Evolutionary conservation across 2,329 filamentous ascomycete genomes (phyloP).

Genomic region (Dothideomycetidae sp.): DNA sequence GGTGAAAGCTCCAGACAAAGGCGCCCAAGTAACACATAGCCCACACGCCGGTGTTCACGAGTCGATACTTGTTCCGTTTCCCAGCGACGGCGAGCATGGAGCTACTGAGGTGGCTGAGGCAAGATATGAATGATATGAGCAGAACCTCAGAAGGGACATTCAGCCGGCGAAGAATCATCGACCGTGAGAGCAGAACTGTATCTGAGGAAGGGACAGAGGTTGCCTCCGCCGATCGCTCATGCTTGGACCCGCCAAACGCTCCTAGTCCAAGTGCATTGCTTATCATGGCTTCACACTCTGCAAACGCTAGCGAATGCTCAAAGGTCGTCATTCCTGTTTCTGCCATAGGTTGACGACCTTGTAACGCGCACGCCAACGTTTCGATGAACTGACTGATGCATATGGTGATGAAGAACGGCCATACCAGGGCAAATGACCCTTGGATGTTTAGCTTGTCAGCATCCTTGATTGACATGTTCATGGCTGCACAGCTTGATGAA

Average conservation of each 20-base stretch:
- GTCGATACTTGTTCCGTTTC: conserved; percentile 62
- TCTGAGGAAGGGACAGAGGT: conserved; percentile 15
- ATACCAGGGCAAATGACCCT: conserved; percentile 67
- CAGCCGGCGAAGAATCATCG: conserved; percentile 60
- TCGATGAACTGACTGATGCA: conserved; percentile 75
- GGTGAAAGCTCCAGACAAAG: conserved; percentile 60
- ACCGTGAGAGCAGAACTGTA: conserved; percentile 35
- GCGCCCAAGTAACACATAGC: conserved; percentile 78
- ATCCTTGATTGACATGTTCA: conserved; percentile 53
- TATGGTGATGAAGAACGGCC: conserved; percentile 57
- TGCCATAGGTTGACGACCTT: conserved; percentile 63
- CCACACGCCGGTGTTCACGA: conserved; percentile 81
- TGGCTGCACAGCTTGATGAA: conserved; percentile 56
- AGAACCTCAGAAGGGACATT: conserved; percentile 86
- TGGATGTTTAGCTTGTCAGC: conserved; percentile 38
- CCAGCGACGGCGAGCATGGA: conserved; percentile 70
- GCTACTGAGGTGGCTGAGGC: conserved; percentile 75
- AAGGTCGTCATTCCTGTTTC: conserved; percentile 95
- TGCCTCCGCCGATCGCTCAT: conserved; percentile 20
- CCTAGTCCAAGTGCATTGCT: conserved; percentile 65
- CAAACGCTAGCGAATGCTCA: conserved; percentile 89
- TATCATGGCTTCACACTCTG: conserved; percentile 82
- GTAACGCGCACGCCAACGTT: conserved; percentile 72
- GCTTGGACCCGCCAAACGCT: conserved; percentile 43
- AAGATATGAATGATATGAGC: conserved; percentile 73